A percentile compares a stretch with the other conserved stretches of the same genome.
phyloP scores from a whole-genome alignment of 352 stramenopile genomes.

The Globisporangium spiculum region DNA sequence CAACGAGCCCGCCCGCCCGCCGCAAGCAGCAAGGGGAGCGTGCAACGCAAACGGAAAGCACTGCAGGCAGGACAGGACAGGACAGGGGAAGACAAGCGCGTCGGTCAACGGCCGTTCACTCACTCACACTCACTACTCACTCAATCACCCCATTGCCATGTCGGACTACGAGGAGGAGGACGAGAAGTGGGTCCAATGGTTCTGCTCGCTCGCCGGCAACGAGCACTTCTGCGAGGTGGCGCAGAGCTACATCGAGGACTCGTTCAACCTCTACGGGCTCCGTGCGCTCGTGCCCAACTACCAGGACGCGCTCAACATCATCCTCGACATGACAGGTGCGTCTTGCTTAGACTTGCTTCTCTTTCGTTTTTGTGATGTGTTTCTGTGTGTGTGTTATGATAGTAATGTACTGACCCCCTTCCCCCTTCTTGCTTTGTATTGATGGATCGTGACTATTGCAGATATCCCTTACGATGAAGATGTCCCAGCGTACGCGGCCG shows the following conservation, averaged over 20 bases:
- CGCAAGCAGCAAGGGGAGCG: slow-evolving; percentile 3
- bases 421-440: neutral
- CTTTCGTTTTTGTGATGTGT: neutral
- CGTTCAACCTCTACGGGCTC: slow-evolving; percentile 92
- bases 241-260: slow-evolving; percentile 92
- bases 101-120: neutral
- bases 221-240: slow-evolving; percentile 92
- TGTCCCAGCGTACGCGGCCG: slow-evolving; percentile 79
- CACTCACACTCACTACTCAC: neutral
- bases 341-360: neutral
- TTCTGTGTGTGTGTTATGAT: neutral
- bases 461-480: slow-evolving; percentile 90
- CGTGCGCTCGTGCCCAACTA: slow-evolving; percentile 89
- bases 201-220: slow-evolving; percentile 90
- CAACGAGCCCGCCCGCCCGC: neutral
- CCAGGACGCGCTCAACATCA: slow-evolving; percentile 91
- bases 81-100: neutral
- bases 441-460: slow-evolving; percentile 17
- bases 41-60: neutral
- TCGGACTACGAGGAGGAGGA: slow-evolving; percentile 90
- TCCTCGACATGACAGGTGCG: slow-evolving; percentile 85
- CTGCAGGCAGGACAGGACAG: neutral
- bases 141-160: slow-evolving; percentile 34
- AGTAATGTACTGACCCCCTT: neutral
- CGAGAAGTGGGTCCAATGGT: slow-evolving; percentile 93